These are phyloP conservation scores for Eurotiales sp. DNA, from an alignment of 2,329 filamentous ascomycete genomes.

Conservation along the genomic window DNA sequence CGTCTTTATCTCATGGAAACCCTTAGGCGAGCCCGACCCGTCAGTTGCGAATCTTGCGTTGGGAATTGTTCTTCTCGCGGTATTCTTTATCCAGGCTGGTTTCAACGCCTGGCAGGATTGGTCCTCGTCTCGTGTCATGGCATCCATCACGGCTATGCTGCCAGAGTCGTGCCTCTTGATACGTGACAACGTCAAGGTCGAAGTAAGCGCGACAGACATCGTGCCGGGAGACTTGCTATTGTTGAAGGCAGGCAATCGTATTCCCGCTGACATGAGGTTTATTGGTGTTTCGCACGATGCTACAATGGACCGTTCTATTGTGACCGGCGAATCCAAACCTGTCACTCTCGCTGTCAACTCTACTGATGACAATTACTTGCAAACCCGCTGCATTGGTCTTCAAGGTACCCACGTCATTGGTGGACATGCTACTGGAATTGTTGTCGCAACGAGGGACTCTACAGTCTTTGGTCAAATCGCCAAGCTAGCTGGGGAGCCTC, in stretches of 20 bases:
- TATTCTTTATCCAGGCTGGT: conserved; percentile 65
- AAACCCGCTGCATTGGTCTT: conserved; percentile 70
- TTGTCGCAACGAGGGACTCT: conserved; percentile 66
- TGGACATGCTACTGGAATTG: conserved; percentile 62
- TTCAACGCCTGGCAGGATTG: conserved; percentile 72
- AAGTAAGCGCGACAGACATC: conserved; percentile 55
- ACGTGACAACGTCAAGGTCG: conserved; percentile 50
- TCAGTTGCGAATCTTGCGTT: conserved; percentile 68
- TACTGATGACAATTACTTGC: conserved; percentile 69
- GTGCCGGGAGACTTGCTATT: conserved; percentile 68
- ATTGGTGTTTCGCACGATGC: conserved; percentile 64
- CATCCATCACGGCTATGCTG: conserved; percentile 77
- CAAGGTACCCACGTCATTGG: conserved; percentile 74
- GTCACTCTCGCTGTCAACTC: conserved; percentile 60
- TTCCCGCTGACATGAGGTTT: conserved; percentile 70
- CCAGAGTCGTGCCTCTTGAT: conserved; percentile 66
- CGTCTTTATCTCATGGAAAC: conserved; percentile 73
- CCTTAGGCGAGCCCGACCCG: conserved; percentile 65
- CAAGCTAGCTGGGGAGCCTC: conserved; percentile 65
- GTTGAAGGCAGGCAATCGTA: conserved; percentile 67
- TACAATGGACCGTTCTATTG: conserved; percentile 69
- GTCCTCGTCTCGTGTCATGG: conserved; percentile 73
- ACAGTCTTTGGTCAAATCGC: conserved; percentile 76
- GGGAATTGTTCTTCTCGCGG: conserved; percentile 66
- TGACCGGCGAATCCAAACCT: conserved; percentile 70